Base-by-base conservation (phyloP, 2,329 filamentous ascomycete species). In the Cephalotrichum gorgonifer region DNA sequence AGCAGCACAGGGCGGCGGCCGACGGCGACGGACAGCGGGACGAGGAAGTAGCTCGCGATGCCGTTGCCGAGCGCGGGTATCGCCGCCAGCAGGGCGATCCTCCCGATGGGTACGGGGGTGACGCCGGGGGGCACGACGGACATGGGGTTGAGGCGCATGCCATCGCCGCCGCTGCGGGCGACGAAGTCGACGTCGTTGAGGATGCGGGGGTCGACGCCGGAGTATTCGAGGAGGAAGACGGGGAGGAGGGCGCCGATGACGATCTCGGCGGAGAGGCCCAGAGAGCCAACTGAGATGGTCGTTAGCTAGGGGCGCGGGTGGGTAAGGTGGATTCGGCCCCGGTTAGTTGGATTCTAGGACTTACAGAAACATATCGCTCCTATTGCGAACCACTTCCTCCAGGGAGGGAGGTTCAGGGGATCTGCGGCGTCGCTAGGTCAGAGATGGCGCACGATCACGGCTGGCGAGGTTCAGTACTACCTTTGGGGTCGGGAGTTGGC, bases 1-100 rank as follows among this genome's bases (percentile, higher is more conserved):
- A 68, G 55, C 15, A 68, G 53, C 4, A 67, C 59, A 1, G 64
- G 64, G 2, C 65, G 58, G 12, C 65, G 62, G 6, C 65, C 65
- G 26, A 66, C 54, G 41, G 58, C 63, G 14, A 62, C 62, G 1
- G 64, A 65, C n/a, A 68, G 55, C 8, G 65, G 64, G 1, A 67
- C 59, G n/a, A 66, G 60, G n/a, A 66, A 46, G 52, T 64, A 65
- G 26, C 58, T 61, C 4, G 64, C 60, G 12, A 61, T 55, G 15
- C 64, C 64, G 46, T 65, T 65, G 47, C 61, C 59, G 20, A 68
- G 51, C 17, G 67, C 53, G 22, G 65, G 65, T 4, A 65, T 54
- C 1, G 64, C 64, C 0, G 62, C 58, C 11, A 68, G 54, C 50
- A 64, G 54, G 15, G 59, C 54, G 9, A 65, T 56, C 38, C 57